Evolutionary conservation across 768 basidiomycete species (phyloP).

Genomic region (Agrocybe pediades): DNA sequence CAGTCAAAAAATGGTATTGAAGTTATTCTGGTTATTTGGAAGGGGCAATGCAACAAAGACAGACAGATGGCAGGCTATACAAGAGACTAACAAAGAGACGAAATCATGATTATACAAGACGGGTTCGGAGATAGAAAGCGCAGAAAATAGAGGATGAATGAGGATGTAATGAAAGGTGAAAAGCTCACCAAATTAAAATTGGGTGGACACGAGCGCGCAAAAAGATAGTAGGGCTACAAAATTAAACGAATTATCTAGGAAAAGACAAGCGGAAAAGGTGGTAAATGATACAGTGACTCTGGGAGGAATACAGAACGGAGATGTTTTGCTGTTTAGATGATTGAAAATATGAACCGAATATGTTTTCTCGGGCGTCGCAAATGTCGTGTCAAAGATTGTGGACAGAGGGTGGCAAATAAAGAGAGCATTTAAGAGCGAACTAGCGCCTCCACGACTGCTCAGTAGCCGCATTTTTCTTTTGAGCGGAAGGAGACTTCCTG

Average conservation of each 20-base stretch:
- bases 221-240: constrained; percentile 2
- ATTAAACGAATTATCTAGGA: neutral
- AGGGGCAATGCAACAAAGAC: too few relatives aligned
- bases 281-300: constrained; percentile 27
- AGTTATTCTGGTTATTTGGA: too few relatives aligned
- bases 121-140: too few relatives aligned
- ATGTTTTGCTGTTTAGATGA: neutral
- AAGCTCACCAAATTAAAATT: neutral
- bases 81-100: too few relatives aligned
- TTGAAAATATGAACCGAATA: neutral
- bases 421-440: constrained; percentile 11
- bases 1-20: too few relatives aligned
- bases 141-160: too few relatives aligned
- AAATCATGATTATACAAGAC: too few relatives aligned
- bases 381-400: constrained; percentile 11
- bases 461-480: constrained; percentile 11
- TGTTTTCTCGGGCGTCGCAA: neutral
- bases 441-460: constrained; percentile 17
- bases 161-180: neutral
- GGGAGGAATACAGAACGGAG: neutral
- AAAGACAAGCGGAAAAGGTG: constrained; percentile 27
- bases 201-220: constrained; percentile 1
- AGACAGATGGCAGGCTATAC: too few relatives aligned
- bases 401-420: constrained; percentile 25
- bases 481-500: constrained; percentile 15